Percentiles rank a stretch among this genome's conserved stretches.
These are phyloP conservation scores for Calocybe indica DNA, from an alignment of 768 basidiomycete species.

Conservation along the genomic window DNA sequence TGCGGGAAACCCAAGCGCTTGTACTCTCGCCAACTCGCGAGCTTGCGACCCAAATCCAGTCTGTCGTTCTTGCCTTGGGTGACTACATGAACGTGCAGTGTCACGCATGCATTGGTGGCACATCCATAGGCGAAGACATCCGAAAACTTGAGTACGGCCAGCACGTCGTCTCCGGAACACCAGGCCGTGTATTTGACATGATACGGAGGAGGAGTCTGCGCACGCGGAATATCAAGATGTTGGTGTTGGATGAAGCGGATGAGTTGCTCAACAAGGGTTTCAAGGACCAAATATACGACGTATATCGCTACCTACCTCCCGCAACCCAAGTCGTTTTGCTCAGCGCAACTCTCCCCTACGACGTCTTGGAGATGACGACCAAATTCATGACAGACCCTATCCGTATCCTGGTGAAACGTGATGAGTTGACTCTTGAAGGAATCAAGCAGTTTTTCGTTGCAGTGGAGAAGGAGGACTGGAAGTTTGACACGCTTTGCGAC, in stretches of 20 bases:
- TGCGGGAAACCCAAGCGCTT: constrained; percentile 94
- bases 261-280: constrained; percentile 97
- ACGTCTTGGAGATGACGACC: constrained; percentile 98
- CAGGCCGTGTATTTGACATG: constrained; percentile 99
- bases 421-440: constrained; percentile 94
- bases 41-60: constrained; percentile 98
- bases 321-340: constrained; percentile 96
- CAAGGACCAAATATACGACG: constrained; percentile 99
- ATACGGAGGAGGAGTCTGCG: constrained; percentile 90
- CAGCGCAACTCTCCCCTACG: constrained; percentile 93
- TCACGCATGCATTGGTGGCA: constrained; percentile 97
- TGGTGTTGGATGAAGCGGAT: constrained; percentile 92
- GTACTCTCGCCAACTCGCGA: constrained; percentile 98
- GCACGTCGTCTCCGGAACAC: constrained; percentile 95
- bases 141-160: constrained; percentile 96
- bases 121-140: constrained; percentile 96
- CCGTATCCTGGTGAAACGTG: constrained; percentile 97
- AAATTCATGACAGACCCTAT: constrained; percentile 99
- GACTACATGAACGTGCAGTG: constrained; percentile 99
- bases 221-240: constrained; percentile 97
- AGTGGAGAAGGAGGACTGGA: constrained; percentile 99
- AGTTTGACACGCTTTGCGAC: constrained; percentile 96
- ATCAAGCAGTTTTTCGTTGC: constrained; percentile 98
- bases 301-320: constrained; percentile 94
- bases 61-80: constrained; percentile 90